Conservation (phyloP, 73 alveolate genomes). For the Effrenium voratum region DNA sequence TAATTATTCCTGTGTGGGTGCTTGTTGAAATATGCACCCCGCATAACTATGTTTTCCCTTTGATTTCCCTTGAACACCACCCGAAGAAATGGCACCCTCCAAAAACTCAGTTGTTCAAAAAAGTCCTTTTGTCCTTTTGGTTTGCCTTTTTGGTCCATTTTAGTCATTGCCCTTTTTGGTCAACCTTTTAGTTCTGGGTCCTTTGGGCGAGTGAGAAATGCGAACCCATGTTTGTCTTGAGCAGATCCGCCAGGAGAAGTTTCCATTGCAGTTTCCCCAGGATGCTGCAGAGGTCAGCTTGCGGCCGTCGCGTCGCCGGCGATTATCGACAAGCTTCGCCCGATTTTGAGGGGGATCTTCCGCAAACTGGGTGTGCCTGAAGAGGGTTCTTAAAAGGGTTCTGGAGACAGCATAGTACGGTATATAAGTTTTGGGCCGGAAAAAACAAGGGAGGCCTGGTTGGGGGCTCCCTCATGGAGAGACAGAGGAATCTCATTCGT, state of each 20-base stretch:
- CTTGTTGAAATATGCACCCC: too few relatives aligned
- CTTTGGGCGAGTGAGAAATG: too few relatives aligned
- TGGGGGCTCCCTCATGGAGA: not conserved
- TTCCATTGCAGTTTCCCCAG: constrained; percentile 59
- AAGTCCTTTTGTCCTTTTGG: not conserved
- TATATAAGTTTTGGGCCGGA: not conserved
- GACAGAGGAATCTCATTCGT: too few relatives aligned
- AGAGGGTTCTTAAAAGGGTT: not conserved
- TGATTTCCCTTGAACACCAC: not conserved
- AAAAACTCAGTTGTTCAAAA: not conserved
- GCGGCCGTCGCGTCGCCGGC: not conserved
- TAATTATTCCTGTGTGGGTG: too few relatives aligned
- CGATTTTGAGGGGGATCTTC: too few relatives aligned
- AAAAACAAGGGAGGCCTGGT: not conserved
- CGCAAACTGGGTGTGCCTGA: not conserved
- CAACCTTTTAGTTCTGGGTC: not conserved
- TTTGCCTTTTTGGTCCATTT: not conserved
- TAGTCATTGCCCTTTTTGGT: not conserved
- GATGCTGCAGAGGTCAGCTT: not conserved
- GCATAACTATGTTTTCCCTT: too few relatives aligned
- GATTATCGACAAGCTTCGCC: not conserved
- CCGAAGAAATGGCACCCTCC: not conserved
- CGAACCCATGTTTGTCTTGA: too few relatives aligned
- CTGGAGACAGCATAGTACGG: not conserved
- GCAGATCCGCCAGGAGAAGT: constrained; percentile 66